Conservation (phyloP, 805 yeast genomes). For the Schizosaccharomyces octosporus region DNA sequence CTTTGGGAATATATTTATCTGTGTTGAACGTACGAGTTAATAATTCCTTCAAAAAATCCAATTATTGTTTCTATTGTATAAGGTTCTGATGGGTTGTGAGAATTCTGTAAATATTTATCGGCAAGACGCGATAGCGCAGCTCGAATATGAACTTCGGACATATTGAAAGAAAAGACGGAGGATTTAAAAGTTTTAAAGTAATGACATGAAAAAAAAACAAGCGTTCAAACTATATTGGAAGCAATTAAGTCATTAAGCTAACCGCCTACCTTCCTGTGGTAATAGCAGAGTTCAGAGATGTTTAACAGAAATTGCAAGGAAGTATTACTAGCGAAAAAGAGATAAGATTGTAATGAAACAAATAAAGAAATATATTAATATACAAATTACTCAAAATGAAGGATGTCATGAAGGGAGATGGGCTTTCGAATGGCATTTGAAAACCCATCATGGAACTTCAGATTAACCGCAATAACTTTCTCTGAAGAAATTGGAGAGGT, state of each 20-base stretch:
- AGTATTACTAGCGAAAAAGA: background rate
- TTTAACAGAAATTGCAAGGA: too few relatives aligned
- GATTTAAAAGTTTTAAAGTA: background rate
- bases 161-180: background rate
- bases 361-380: background rate
- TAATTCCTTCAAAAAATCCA: background rate
- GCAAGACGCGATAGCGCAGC: background rate
- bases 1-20: background rate
- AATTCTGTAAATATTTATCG: background rate
- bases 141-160: background rate
- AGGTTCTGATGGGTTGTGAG: background rate
- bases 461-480: slow-evolving; percentile 30
- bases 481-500: background rate
- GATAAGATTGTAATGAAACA: background rate
- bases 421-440: slow-evolving; percentile 68
- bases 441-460: slow-evolving; percentile 69
- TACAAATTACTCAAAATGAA: background rate
- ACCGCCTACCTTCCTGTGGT: too few relatives aligned
- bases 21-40: background rate
- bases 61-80: background rate
- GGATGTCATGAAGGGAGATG: slow-evolving; percentile 17
- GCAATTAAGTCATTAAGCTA: too few relatives aligned
- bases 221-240: too few relatives aligned
- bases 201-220: too few relatives aligned
- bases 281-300: too few relatives aligned